Conservation (phyloP, 2,329 filamentous ascomycete genomes). For the Trichoderma hamatum region DNA sequence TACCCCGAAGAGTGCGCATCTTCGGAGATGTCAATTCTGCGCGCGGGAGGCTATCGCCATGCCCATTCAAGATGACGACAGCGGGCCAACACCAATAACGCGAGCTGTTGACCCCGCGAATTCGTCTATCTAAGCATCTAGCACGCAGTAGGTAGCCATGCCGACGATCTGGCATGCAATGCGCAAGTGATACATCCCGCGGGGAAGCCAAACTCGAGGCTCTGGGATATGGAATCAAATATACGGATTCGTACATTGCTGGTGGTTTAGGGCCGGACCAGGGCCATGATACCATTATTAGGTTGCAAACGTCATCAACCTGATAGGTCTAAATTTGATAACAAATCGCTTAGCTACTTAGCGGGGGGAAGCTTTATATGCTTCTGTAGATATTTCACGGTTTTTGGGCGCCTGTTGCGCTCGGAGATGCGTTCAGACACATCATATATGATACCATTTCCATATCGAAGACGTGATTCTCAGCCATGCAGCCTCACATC, state of each 20-base stretch:
- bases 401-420: background rate
- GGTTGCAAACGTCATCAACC: constrained; percentile 23
- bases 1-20: background rate
- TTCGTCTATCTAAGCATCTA: background rate
- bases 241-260: background rate
- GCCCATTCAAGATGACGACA: constrained; percentile 21
- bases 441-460: constrained; percentile 26
- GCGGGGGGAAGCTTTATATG: background rate
- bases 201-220: background rate
- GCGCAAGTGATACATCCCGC: background rate
- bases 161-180: background rate
- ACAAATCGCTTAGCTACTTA: background rate
- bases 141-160: background rate
- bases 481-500: background rate
- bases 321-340: background rate
- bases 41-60: constrained; percentile 18
- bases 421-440: background rate
- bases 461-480: constrained; percentile 18
- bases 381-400: background rate
- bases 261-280: background rate
- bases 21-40: background rate
- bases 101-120: background rate
- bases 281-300: constrained; percentile 25
- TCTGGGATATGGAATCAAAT: constrained; percentile 13
- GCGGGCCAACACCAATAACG: background rate